These are phyloP conservation scores for Nemania serpens DNA, from an alignment of 2,329 filamentous ascomycete genomes.

Conservation along the genomic window DNA sequence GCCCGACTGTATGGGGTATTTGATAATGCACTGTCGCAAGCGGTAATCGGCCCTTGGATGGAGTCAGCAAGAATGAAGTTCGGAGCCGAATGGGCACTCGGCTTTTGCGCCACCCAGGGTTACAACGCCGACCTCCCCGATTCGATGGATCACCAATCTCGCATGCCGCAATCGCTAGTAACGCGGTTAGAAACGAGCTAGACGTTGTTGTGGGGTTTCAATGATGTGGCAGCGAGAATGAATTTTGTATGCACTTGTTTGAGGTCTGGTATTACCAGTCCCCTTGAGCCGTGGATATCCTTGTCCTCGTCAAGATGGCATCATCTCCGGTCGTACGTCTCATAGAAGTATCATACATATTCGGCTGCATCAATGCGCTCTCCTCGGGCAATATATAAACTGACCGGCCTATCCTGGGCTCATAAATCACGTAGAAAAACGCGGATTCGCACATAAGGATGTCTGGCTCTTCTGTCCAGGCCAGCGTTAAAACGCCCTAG, in stretches of 20 bases:
- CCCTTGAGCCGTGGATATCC: not conserved
- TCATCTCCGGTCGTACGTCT: not conserved
- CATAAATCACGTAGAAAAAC: constrained; percentile 1
- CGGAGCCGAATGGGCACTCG: not conserved
- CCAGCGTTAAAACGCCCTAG: not conserved
- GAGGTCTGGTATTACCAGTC: not conserved
- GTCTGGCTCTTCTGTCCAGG: not conserved
- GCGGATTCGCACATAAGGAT: not conserved
- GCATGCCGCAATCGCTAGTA: not conserved
- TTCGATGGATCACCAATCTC: not conserved
- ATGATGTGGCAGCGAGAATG: too few relatives aligned
- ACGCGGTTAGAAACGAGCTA: not conserved
- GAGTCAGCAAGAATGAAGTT: not conserved
- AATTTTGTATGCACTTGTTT: not conserved
- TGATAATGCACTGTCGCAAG: too few relatives aligned
- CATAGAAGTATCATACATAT: not conserved
- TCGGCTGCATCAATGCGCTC: not conserved
- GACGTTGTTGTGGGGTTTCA: not conserved
- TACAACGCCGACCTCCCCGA: not conserved
- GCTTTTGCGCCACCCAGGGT: not conserved
- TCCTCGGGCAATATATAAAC: not conserved
- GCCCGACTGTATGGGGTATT: too few relatives aligned
- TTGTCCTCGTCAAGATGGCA: not conserved
- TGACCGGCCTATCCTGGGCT: constrained; percentile 12
- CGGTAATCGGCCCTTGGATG: too few relatives aligned